Conservation (phyloP, 768 basidiomycete genomes). For the Leccinum truebloodii region DNA sequence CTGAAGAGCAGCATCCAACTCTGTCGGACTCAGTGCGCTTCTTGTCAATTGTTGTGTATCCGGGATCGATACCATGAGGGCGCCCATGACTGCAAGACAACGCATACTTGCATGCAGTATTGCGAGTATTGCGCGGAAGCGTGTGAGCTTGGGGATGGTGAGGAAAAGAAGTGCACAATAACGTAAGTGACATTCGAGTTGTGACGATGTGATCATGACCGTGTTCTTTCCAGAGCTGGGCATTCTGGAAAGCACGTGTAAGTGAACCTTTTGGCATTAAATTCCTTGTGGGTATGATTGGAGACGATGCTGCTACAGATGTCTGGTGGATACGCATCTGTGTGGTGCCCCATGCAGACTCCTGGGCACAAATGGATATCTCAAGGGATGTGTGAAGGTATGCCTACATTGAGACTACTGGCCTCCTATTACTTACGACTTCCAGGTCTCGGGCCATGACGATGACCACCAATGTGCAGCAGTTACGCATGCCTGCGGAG, state of each 20-base stretch:
- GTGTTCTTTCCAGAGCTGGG: slow-evolving; percentile 44
- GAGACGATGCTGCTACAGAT: slow-evolving; percentile 38
- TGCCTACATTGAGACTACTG: not conserved
- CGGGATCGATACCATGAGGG: slow-evolving; percentile 46
- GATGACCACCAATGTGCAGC: slow-evolving; percentile 56
- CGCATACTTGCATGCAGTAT: slow-evolving; percentile 43
- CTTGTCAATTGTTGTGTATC: slow-evolving; percentile 53
- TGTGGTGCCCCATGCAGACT: slow-evolving; percentile 55
- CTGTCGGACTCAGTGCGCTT: slow-evolving; percentile 49
- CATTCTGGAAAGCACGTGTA: slow-evolving; percentile 59
- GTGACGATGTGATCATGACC: not conserved
- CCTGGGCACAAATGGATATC: slow-evolving; percentile 48
- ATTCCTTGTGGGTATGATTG: not conserved
- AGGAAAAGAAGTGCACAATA: slow-evolving; percentile 43
- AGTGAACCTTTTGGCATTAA: slow-evolving; percentile 22
- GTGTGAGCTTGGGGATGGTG: slow-evolving; percentile 32
- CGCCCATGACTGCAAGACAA: slow-evolving; percentile 51
- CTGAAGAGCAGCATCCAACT: slow-evolving; percentile 49
- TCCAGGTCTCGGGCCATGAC: slow-evolving; percentile 46
- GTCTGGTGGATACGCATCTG: slow-evolving; percentile 50
- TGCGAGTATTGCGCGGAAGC: slow-evolving; percentile 46
- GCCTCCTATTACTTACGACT: not conserved
- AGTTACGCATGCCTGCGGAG: slow-evolving; percentile 51
- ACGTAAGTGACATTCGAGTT: slow-evolving; percentile 38
- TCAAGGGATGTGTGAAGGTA: slow-evolving; percentile 54